phyloP scores from a whole-genome alignment of 176 grass and related monocot species.

The Chrysopogon serrulatus region DNA sequence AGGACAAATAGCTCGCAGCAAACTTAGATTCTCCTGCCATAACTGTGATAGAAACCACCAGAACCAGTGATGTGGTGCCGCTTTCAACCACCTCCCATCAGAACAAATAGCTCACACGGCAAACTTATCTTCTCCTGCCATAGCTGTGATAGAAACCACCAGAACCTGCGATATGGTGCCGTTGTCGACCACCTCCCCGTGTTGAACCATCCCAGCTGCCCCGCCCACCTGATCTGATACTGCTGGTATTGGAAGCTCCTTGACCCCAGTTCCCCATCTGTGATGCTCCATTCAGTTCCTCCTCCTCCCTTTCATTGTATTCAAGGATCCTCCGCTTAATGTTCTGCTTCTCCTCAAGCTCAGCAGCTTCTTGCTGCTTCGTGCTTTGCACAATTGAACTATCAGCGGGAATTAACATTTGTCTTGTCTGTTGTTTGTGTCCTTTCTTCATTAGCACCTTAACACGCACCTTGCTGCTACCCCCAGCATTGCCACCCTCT shows the following conservation, averaged over 20 bases:
- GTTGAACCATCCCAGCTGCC: slow-evolving; percentile 64
- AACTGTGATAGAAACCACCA: slow-evolving; percentile 75
- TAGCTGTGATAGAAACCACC: slow-evolving; percentile 88
- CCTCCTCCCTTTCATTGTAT: slow-evolving; percentile 97
- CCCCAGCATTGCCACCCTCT: slow-evolving; percentile 51
- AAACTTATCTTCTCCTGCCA: slow-evolving; percentile 73
- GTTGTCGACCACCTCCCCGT: slow-evolving; percentile 37
- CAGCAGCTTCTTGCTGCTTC: slow-evolving; percentile 86
- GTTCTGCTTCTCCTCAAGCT: slow-evolving; percentile 87
- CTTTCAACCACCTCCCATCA: slow-evolving; percentile 25
- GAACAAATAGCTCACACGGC: not conserved
- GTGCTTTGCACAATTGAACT: slow-evolving; percentile 83
- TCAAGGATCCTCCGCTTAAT: slow-evolving; percentile 92
- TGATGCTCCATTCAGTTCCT: slow-evolving; percentile 66
- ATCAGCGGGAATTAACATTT: slow-evolving; percentile 90
- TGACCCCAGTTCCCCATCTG: slow-evolving; percentile 59
- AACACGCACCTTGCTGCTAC: slow-evolving; percentile 75
- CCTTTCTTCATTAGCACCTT: slow-evolving; percentile 98
- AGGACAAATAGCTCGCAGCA: not conserved
- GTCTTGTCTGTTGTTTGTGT: slow-evolving; percentile 91
- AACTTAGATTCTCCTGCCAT: slow-evolving; percentile 70
- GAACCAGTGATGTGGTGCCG: slow-evolving; percentile 52
- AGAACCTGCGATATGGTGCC: slow-evolving; percentile 59
- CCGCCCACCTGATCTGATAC: slow-evolving; percentile 49
- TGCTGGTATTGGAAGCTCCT: slow-evolving; percentile 46